Percentiles rank a stretch among this genome's conserved stretches.
Conservation (phyloP, 305 asterid species). For the Plantago coronopus region DNA sequence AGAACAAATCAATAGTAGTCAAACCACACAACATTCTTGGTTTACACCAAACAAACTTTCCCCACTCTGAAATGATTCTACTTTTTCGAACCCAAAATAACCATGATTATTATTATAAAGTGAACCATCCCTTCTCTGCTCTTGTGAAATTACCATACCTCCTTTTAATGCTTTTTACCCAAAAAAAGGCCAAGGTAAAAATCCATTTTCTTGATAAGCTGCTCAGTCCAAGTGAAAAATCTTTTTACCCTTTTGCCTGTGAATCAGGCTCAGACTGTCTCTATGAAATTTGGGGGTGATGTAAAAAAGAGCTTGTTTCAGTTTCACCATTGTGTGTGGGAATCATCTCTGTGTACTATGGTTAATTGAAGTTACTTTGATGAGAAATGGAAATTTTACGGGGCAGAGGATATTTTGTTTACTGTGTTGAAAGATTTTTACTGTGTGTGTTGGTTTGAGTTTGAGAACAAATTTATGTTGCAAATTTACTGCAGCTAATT, state of each 20-base stretch:
- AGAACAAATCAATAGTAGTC: constrained; percentile 27
- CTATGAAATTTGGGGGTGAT: constrained; percentile 19
- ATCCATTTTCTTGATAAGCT: constrained; percentile 24
- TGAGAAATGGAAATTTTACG: constrained; percentile 23
- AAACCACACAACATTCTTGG: constrained; percentile 23
- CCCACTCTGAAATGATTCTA: constrained; percentile 8
- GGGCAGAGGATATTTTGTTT: constrained; percentile 25
- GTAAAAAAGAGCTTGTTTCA: constrained; percentile 19
- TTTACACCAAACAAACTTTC: constrained; percentile 19
- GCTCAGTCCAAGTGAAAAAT: constrained; percentile 8
- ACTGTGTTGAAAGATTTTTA: constrained; percentile 10
- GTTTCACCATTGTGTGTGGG: constrained; percentile 29
- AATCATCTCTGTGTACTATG: constrained; percentile 26
- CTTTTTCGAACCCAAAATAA: background rate
- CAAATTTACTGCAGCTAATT: background rate
- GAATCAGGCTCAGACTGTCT: background rate
- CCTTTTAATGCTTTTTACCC: background rate
- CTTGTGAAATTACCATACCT: background rate
- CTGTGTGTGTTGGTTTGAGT: background rate
- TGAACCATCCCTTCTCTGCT: constrained; percentile 14
- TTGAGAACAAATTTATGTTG: constrained; percentile 8
- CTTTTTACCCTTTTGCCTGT: constrained; percentile 21
- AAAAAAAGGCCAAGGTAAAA: constrained; percentile 14
- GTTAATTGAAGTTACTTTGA: constrained; percentile 14
- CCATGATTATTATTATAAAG: background rate